phyloP scores from a whole-genome alignment of 208 protist species.

The Zelonia costaricensis region DNA sequence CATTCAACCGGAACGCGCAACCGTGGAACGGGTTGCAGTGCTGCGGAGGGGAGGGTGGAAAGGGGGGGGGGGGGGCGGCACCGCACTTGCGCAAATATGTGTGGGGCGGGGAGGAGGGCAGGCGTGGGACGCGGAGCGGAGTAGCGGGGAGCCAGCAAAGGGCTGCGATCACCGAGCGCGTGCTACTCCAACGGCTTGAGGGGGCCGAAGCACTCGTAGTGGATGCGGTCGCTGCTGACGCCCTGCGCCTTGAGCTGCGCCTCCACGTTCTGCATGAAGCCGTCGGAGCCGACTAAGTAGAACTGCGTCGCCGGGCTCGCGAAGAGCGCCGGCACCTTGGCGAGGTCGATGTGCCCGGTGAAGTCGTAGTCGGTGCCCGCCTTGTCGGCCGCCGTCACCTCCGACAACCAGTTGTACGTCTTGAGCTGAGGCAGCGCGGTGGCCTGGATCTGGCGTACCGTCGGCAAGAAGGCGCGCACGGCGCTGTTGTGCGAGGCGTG shows the following conservation, averaged over 20 bases:
- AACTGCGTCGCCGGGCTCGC: conserved; percentile 16
- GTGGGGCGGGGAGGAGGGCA: too few species aligned
- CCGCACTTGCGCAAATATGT: too few species aligned
- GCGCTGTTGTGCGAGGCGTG: conserved; percentile 30
- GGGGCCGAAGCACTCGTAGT: conserved; percentile 49
- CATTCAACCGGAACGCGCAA: too few species aligned
- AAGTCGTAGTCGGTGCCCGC: conserved; percentile 31
- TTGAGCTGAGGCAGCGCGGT: conserved; percentile 26
- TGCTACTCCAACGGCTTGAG: too few species aligned
- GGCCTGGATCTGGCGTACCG: conserved; percentile 21
- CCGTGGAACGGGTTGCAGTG: too few species aligned
- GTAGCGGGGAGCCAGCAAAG: too few species aligned
- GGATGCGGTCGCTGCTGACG: conserved; percentile 18
- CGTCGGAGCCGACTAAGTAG: conserved; percentile 38
- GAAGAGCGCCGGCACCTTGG: conserved; percentile 19
- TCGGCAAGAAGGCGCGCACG: conserved; percentile 24
- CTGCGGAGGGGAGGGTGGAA: too few species aligned
- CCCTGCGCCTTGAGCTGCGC: conserved; percentile 16
- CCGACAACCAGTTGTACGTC: conserved; percentile 30
- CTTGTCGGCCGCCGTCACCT: conserved; percentile 22
- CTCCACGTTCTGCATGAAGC: conserved; percentile 30
- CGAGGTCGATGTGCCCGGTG: conserved; percentile 35
- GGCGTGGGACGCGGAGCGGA: too few species aligned
- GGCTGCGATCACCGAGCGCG: too few species aligned
- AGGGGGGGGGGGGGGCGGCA: too few species aligned